Evolutionary conservation across 176 grass and related monocot species (phyloP).

Genomic region (Poa annua): DNA sequence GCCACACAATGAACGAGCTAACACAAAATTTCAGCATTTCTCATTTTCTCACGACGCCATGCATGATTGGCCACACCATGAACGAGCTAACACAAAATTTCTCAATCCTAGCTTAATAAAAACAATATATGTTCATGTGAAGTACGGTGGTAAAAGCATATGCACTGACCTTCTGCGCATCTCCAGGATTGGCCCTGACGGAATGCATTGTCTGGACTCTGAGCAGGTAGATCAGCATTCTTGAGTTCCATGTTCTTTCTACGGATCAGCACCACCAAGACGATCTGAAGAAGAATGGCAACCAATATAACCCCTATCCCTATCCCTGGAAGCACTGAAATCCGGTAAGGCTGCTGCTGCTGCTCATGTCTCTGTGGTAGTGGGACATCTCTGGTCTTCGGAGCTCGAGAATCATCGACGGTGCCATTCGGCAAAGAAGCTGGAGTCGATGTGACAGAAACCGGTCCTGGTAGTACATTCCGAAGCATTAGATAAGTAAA

Average conservation of each 20-base stretch:
- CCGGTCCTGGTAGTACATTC: constrained; percentile 47
- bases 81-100: not conserved
- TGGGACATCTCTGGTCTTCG: constrained; percentile 49
- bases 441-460: constrained; percentile 63
- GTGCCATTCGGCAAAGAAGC: constrained; percentile 65
- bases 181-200: constrained; percentile 61
- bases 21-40: not conserved
- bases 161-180: constrained; percentile 73
- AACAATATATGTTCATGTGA: not conserved
- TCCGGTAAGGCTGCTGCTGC: constrained; percentile 52
- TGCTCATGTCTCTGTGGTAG: constrained; percentile 42
- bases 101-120: not conserved
- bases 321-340: constrained; percentile 84
- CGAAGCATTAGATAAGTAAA: constrained; percentile 19
- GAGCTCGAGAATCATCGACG: constrained; percentile 44
- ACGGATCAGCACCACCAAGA: constrained; percentile 79
- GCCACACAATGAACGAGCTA: not conserved
- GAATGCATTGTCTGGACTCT: constrained; percentile 63
- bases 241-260: constrained; percentile 77
- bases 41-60: no score
- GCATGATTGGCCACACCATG: not conserved
- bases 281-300: constrained; percentile 66
- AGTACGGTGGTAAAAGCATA: not conserved
- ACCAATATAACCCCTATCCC: constrained; percentile 85
- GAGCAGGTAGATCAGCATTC: constrained; percentile 49